Evolutionary conservation across 1,284 basidiomycete genomes (phyloP).

Genomic region (Neotropicomus parvogracilis): DNA sequence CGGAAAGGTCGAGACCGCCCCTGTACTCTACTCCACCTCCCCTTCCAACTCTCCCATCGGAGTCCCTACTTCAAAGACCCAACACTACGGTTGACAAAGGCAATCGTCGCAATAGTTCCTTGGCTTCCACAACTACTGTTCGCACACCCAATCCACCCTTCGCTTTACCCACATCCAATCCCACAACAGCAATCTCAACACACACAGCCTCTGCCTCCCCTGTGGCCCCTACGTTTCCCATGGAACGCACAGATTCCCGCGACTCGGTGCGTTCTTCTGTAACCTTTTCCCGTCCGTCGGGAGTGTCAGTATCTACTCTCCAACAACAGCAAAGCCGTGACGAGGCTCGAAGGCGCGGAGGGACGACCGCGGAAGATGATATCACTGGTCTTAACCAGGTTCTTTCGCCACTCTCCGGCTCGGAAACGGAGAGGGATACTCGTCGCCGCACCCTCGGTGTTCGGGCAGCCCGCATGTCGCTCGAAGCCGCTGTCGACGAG

Average conservation of each 20-base stretch:
- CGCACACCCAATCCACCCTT: slow-evolving; percentile 45
- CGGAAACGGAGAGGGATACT: slow-evolving; percentile 51
- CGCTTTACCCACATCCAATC: slow-evolving; percentile 48
- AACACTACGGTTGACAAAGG: slow-evolving; percentile 31
- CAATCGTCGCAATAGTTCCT: slow-evolving; percentile 46
- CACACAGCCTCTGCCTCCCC: slow-evolving; percentile 55
- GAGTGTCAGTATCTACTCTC: slow-evolving; percentile 52
- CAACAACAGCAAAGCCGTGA: slow-evolving; percentile 48
- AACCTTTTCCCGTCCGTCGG: slow-evolving; percentile 61
- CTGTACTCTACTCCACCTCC: slow-evolving; percentile 54
- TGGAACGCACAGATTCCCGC: slow-evolving; percentile 45
- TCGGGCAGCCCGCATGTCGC: slow-evolving; percentile 41
- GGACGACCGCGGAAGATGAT: slow-evolving; percentile 29
- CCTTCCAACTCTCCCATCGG: slow-evolving; percentile 57
- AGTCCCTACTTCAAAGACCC: slow-evolving; percentile 39
- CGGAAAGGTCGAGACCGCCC: slow-evolving; percentile 39
- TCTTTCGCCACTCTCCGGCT: slow-evolving; percentile 42
- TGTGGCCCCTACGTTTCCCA: slow-evolving; percentile 37
- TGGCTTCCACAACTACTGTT: slow-evolving; percentile 49
- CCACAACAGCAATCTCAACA: slow-evolving; percentile 67
- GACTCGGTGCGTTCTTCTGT: slow-evolving; percentile 43
- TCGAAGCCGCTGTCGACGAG: slow-evolving; percentile 36
- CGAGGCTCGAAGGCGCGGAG: slow-evolving; percentile 40
- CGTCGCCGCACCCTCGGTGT: slow-evolving; percentile 43
- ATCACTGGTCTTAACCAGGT: slow-evolving; percentile 23